Percentiles rank a stretch among this genome's conserved stretches.
Evolutionary conservation across 371 early-diverging fungal genomes (phyloP).

Genomic region (Mucor racemosus): DNA sequence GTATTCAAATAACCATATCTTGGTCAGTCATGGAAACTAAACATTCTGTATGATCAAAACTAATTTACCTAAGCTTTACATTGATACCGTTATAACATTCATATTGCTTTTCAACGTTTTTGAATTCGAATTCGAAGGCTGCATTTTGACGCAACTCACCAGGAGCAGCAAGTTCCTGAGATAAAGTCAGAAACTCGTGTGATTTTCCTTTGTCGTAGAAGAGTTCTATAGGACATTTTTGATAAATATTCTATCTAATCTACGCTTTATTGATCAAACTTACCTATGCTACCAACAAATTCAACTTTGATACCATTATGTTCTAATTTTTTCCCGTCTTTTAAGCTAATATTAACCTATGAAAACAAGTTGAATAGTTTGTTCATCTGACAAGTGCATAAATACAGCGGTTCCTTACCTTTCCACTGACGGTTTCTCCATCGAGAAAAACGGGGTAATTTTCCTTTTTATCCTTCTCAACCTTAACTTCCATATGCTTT

Average conservation of each 20-base stretch:
- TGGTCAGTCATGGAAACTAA: too few species aligned
- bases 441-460: constrained; percentile 95
- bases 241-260: not conserved
- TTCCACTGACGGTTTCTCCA: constrained; percentile 93
- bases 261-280: not conserved
- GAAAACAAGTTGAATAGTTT: not conserved
- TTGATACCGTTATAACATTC: constrained; percentile 93
- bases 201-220: constrained; percentile 95
- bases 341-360: constrained; percentile 87
- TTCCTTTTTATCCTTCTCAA: constrained; percentile 81
- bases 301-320: constrained; percentile 98
- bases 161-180: constrained; percentile 88
- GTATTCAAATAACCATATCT: not conserved
- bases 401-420: constrained; percentile 58
- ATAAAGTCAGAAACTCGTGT: constrained; percentile 89
- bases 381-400: not conserved
- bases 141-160: constrained; percentile 80
- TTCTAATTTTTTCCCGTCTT: constrained; percentile 91
- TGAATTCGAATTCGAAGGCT: constrained; percentile 88
- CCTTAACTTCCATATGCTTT: constrained; percentile 82
- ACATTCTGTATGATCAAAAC: too few species aligned
- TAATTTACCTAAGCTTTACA: constrained; percentile 76
- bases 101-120: constrained; percentile 91
- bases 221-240: constrained; percentile 63
- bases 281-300: constrained; percentile 95